A percentile compares a stretch with the other conserved stretches of the same genome.
phyloP scores from a whole-genome alignment of 2,329 filamentous ascomycete species.

The Fusarium floridanum region DNA sequence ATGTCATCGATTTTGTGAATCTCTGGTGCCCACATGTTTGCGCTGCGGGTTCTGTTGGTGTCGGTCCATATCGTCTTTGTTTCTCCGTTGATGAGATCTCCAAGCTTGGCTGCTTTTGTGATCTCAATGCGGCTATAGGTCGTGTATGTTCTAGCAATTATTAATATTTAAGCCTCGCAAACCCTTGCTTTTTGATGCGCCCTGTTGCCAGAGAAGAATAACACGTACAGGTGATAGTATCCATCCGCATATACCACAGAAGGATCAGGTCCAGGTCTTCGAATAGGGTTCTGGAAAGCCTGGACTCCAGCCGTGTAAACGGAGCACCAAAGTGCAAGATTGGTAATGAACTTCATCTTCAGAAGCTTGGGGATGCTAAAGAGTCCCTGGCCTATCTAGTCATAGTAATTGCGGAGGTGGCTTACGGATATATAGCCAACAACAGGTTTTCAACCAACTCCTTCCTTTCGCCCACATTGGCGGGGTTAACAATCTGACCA shows the following conservation, averaged over 20 bases:
- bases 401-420: neutral
- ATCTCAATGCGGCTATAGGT: constrained; percentile 17
- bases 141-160: constrained; percentile 7
- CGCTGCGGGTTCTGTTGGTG: constrained; percentile 21
- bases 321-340: neutral
- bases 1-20: constrained; percentile 21
- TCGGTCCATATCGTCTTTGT: constrained; percentile 28
- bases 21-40: constrained; percentile 30
- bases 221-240: constrained; percentile 12
- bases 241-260: constrained; percentile 17
- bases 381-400: neutral
- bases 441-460: neutral
- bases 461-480: neutral
- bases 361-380: neutral
- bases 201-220: neutral
- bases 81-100: constrained; percentile 14
- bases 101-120: neutral
- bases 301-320: neutral
- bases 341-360: neutral
- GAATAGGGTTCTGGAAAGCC: constrained; percentile 17
- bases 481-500: neutral
- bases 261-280: constrained; percentile 11
- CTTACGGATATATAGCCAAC: neutral
- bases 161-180: neutral
- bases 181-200: neutral